Evolutionary conservation across 257 asterid species (phyloP).

Genomic region (Rubia yunnanensis): DNA sequence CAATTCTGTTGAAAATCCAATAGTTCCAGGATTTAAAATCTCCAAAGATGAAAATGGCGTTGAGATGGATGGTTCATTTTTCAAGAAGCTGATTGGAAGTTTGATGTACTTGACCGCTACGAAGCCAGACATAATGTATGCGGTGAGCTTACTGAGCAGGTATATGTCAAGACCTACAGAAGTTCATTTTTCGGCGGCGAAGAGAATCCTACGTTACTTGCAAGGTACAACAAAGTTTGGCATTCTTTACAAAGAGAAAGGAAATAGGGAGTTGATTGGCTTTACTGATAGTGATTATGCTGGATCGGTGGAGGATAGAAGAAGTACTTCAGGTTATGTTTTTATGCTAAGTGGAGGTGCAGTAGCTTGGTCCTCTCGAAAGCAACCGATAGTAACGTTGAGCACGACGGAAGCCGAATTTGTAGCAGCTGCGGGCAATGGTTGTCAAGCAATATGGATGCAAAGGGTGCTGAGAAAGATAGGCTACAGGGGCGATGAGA

Average conservation of each 20-base stretch:
- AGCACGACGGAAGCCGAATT: neutral
- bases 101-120: slow-evolving; percentile 2
- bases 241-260: neutral
- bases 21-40: neutral
- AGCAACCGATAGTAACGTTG: neutral
- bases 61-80: neutral
- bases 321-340: neutral
- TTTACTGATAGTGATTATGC: neutral
- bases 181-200: neutral
- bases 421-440: neutral
- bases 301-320: neutral
- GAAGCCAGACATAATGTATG: neutral
- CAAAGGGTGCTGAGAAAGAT: neutral
- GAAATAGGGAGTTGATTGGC: neutral
- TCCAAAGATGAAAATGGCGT: neutral
- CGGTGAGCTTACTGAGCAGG: neutral
- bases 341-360: neutral
- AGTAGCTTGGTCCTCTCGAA: neutral
- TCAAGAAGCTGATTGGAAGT: neutral
- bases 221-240: neutral
- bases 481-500: neutral
- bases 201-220: neutral
- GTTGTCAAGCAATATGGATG: neutral
- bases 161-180: neutral
- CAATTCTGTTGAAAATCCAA: neutral